Evolutionary conservation across 345 rosid species (phyloP).

Genomic region (Atalantia buxifolia): DNA sequence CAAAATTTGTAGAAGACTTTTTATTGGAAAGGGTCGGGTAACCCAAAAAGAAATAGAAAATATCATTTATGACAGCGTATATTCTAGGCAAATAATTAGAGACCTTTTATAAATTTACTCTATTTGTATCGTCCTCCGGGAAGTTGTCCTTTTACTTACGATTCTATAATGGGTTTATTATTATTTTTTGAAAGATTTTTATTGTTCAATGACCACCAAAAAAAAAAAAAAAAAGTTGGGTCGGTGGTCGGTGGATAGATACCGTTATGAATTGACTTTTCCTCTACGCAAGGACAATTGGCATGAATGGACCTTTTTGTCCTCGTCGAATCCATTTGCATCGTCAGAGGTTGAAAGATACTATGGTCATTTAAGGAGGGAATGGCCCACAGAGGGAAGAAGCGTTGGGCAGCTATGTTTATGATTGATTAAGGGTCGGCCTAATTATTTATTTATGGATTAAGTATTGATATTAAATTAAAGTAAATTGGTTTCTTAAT

Average conservation of each 20-base stretch:
- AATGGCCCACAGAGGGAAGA: slow-evolving; percentile 12
- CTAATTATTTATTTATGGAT: slow-evolving; percentile 12
- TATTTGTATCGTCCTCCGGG: not conserved
- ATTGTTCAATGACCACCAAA: not conserved
- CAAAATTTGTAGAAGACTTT: not conserved
- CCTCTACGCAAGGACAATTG: slow-evolving; percentile 45
- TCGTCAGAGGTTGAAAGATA: not conserved
- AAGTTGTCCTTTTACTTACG: not conserved
- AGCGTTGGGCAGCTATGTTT: not conserved
- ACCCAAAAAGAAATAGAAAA: not conserved
- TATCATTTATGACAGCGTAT: not conserved
- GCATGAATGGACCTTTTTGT: slow-evolving; percentile 31
- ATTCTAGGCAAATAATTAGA: not conserved
- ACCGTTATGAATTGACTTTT: slow-evolving; percentile 84
- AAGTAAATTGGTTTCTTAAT: not conserved
- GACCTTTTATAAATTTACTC: not conserved
- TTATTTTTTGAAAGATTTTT: not conserved
- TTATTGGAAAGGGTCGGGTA: not conserved
- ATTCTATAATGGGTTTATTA: not conserved
- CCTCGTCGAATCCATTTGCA: slow-evolving; percentile 18
- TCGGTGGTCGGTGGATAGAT: slow-evolving; percentile 92
- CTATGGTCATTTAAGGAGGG: not conserved
- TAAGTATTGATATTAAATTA: not conserved
- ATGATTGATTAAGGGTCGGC: slow-evolving; percentile 4
- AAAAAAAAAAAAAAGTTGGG: slow-evolving; percentile 25